phyloP scores from a whole-genome alignment of 2,329 filamentous ascomycete species.

The Ceratocystis smalleyi region DNA sequence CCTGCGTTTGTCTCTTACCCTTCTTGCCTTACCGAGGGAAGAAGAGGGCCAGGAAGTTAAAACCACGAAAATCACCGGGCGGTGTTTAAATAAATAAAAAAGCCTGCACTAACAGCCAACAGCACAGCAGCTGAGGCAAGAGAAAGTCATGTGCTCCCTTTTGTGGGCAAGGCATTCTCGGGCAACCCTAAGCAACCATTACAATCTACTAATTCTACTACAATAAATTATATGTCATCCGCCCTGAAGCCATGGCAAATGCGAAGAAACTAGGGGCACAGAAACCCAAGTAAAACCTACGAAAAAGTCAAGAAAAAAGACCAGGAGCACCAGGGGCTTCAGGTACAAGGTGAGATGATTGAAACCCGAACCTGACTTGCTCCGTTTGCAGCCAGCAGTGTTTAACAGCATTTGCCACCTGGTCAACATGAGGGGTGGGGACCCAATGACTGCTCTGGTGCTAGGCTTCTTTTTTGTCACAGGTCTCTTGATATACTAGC shows the following conservation, averaged over 20 bases:
- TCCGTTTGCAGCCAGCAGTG: background rate
- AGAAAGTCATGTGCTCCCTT: too few species aligned
- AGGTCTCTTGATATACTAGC: background rate
- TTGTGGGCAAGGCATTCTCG: background rate
- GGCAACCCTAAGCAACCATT: background rate
- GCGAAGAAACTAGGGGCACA: background rate
- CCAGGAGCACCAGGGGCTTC: background rate
- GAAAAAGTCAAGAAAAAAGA: background rate
- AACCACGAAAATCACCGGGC: background rate
- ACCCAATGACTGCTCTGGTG: background rate
- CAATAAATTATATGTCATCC: background rate
- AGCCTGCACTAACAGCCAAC: background rate
- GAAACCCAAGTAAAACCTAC: background rate
- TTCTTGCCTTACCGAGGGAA: background rate
- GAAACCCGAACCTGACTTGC: background rate
- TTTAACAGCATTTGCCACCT: background rate
- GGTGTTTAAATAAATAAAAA: background rate
- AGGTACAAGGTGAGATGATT: conserved; percentile 1
- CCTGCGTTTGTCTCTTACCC: background rate
- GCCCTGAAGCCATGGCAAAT: background rate
- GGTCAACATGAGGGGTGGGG: background rate
- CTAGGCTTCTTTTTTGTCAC: background rate
- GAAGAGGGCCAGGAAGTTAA: background rate
- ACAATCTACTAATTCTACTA: background rate
- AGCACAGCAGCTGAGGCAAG: background rate